These are phyloP conservation scores for Penicillium cinerascens DNA, from an alignment of 495 filamentous ascomycete species.

Conservation along the genomic window DNA sequence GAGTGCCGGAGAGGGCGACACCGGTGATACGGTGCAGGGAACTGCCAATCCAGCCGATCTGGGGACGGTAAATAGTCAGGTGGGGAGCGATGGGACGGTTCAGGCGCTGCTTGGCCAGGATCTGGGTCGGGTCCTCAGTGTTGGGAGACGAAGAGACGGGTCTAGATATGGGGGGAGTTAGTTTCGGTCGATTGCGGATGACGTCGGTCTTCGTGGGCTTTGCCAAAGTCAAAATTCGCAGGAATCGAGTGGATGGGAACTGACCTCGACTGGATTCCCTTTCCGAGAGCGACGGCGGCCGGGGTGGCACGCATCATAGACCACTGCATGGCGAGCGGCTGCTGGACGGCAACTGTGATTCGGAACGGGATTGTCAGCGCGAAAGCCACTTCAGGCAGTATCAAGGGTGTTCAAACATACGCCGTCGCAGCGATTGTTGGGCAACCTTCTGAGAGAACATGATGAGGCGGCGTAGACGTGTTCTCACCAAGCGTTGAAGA, in stretches of 20 bases:
- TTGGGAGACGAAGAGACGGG: constrained; percentile 58
- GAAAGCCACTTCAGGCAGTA: not conserved
- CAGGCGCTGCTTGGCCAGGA: constrained; percentile 83
- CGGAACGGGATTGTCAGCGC: constrained; percentile 16
- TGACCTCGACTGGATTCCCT: constrained; percentile 53
- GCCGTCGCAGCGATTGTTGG: constrained; percentile 64
- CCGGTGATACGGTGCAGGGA: constrained; percentile 80
- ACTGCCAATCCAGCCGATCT: constrained; percentile 80
- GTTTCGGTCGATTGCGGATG: constrained; percentile 19
- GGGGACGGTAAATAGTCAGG: constrained; percentile 81
- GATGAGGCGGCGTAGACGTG: constrained; percentile 24
- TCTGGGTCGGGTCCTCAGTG: constrained; percentile 55
- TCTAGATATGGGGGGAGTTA: constrained; percentile 23
- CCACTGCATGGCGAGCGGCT: constrained; percentile 46
- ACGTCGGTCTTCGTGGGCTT: constrained; percentile 24
- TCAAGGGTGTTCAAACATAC: constrained; percentile 43
- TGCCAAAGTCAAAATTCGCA: not conserved
- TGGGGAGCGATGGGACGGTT: constrained; percentile 84
- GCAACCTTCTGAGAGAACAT: constrained; percentile 67
- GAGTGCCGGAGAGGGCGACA: constrained; percentile 59
- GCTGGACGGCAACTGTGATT: constrained; percentile 47
- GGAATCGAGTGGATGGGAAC: not conserved
- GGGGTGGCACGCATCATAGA: constrained; percentile 49
- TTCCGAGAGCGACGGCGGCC: constrained; percentile 47
- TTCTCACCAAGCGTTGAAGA: constrained; percentile 15